Conservation (phyloP, 1,284 basidiomycete genomes). For the Cryptococcus depauperatus region DNA sequence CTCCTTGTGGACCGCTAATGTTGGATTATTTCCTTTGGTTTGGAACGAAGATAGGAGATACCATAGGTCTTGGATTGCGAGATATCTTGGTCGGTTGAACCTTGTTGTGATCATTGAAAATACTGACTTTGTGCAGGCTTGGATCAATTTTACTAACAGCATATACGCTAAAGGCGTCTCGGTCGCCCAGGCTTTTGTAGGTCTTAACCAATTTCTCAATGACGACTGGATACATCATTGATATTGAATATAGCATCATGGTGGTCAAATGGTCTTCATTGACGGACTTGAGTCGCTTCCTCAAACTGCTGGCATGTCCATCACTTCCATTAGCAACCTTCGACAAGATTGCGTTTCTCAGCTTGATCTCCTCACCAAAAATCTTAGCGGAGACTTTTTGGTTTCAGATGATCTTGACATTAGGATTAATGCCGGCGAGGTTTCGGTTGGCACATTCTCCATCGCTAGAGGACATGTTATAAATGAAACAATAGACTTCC, state of each 20-base stretch:
- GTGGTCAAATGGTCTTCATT: conserved; percentile 74
- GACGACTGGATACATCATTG: not conserved
- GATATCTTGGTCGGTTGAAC: conserved; percentile 73
- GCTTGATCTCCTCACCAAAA: conserved; percentile 21
- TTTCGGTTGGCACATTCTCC: conserved; percentile 70
- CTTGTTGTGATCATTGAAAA: not conserved
- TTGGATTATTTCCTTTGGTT: conserved; percentile 82
- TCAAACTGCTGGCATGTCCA: conserved; percentile 49
- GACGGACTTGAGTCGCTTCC: conserved; percentile 74
- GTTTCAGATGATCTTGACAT: conserved; percentile 13
- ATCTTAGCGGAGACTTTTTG: conserved; percentile 11
- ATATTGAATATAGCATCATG: conserved; percentile 58
- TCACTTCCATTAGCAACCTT: conserved; percentile 26
- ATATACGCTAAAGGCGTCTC: conserved; percentile 48
- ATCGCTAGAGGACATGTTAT: conserved; percentile 55
- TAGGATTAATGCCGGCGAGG: conserved; percentile 15
- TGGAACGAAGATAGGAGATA: conserved; percentile 55
- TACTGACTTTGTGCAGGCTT: conserved; percentile 55
- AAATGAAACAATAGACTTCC: conserved; percentile 52
- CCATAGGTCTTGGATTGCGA: conserved; percentile 61
- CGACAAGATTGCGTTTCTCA: conserved; percentile 35
- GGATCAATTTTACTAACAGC: conserved; percentile 80
- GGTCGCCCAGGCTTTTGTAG: conserved; percentile 60
- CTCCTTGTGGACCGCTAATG: conserved; percentile 56
- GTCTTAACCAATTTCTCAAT: conserved; percentile 40